A percentile compares a stretch with the other conserved stretches of the same genome.
These are phyloP conservation scores for Nakazawaea pomicola DNA, from an alignment of 805 yeast species.

Conservation along the genomic window DNA sequence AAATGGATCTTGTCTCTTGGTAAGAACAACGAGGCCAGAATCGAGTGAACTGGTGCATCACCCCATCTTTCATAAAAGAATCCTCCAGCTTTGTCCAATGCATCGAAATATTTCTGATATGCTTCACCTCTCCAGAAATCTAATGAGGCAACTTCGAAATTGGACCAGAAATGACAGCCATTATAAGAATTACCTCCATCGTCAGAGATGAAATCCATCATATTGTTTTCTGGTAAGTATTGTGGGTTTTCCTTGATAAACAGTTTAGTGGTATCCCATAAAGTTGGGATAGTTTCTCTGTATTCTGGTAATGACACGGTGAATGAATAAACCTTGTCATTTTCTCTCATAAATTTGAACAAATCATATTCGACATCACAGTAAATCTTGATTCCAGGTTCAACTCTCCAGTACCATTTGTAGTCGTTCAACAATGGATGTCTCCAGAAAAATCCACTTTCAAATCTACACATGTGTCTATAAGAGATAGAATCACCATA, in stretches of 20 bases:
- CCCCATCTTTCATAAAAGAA: constrained; percentile 94
- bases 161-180: constrained; percentile 88
- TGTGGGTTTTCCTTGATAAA: constrained; percentile 60
- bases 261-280: constrained; percentile 67
- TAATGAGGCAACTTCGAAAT: constrained; percentile 77
- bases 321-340: constrained; percentile 68
- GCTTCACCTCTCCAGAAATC: constrained; percentile 72
- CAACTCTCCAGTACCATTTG: constrained; percentile 94
- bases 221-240: constrained; percentile 52
- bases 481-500: constrained; percentile 65
- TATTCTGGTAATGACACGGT: constrained; percentile 78
- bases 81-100: constrained; percentile 80
- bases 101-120: constrained; percentile 64
- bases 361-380: constrained; percentile 82
- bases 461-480: constrained; percentile 91
- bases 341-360: constrained; percentile 78
- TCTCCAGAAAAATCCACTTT: constrained; percentile 84
- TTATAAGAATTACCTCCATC: constrained; percentile 69
- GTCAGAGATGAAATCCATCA: constrained; percentile 65
- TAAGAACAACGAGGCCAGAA: constrained; percentile 77
- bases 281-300: constrained; percentile 62
- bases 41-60: constrained; percentile 89
- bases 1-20: constrained; percentile 68
- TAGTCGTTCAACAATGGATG: constrained; percentile 71
- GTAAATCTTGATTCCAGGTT: constrained; percentile 74